These are phyloP conservation scores for Cicer pinnatifidum DNA, from an alignment of 306 rosid genomes.

Conservation along the genomic window DNA sequence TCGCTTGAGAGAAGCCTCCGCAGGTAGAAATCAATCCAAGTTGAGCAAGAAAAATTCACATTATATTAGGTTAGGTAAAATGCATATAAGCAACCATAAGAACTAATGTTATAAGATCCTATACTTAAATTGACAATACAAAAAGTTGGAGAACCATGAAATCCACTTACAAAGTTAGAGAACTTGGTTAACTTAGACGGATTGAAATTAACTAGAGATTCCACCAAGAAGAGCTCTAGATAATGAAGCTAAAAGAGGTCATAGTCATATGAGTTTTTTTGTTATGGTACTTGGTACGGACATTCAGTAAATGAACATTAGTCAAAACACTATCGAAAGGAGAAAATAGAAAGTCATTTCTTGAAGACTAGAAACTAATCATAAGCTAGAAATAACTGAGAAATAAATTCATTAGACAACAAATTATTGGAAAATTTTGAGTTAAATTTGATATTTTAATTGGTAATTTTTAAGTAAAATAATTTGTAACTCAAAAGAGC, in stretches of 20 bases:
- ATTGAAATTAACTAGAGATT: slow-evolving; percentile 67
- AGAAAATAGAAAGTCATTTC: neutral
- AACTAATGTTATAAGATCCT: slow-evolving; percentile 23
- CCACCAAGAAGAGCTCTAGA: slow-evolving; percentile 61
- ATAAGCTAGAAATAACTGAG: neutral
- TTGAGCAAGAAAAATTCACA: slow-evolving; percentile 37
- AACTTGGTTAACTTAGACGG: slow-evolving; percentile 60
- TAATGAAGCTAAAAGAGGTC: neutral
- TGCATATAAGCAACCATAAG: slow-evolving; percentile 1
- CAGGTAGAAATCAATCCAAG: too few relatives aligned
- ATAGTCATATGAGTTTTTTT: too few relatives aligned
- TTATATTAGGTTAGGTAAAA: slow-evolving; percentile 9
- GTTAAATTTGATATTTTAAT: too few relatives aligned
- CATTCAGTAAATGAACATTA: neutral
- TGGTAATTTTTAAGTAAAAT: too few relatives aligned
- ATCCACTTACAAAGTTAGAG: slow-evolving; percentile 73
- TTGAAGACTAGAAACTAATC: neutral
- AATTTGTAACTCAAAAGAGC: too few relatives aligned
- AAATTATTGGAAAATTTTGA: too few relatives aligned
- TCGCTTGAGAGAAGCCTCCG: too few relatives aligned
- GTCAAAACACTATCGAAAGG: slow-evolving; percentile 20
- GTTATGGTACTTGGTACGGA: too few relatives aligned
- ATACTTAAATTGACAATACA: neutral
- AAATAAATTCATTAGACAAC: too few relatives aligned
- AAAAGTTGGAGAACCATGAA: slow-evolving; percentile 3